Evolutionary conservation across 2,329 filamentous ascomycete species (phyloP), one percentile per base, ranked within the genome.

Genomic region (Coniochaeta sp.): DNA sequence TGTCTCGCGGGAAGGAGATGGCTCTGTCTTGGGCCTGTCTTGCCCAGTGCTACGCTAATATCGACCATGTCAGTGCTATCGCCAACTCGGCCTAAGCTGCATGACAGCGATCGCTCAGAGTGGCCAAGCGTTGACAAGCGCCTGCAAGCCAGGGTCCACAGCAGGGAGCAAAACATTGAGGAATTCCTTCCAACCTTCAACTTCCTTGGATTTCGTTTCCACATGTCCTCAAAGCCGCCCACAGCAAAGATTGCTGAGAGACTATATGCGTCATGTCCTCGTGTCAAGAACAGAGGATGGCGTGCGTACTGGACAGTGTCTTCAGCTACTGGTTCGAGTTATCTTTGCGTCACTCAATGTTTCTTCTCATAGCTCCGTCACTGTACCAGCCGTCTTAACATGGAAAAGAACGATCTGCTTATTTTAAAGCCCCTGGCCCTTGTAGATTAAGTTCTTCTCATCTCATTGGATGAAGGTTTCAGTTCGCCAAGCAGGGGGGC

Each of bases 381-480:
- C 12, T n/a, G 36, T 43, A 26, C 16, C 36, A 17, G 14, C 26
- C 57, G 40, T 56, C 26, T 22, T 11, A 19, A 12, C 11, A 40
- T 43, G 36, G 22, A 34, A 24, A 40, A 24, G 16, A 31, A 43
- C 19, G 58, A 59, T 59, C 58, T 59, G 50, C 58, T 26, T 38
- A 54, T 55, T 59, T 59, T 36, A 59, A 56, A 33, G 28, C 4
- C 26, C 44, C 50, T 33, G 33, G 24, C 28, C 58, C 44, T 36
- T 47, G 34, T 31, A 38, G 47, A 22, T 47, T 54, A 24, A 17
- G 1, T 17, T 12, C 19, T 43, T 22, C 44, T 24, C 17, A 47
- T 38, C 47, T 59, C 24, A 59, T 59, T 59, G 44, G 58, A 26
- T 36, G 1, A 6, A 38, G 22, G 58, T 55, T 54, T 54, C 58